Percentiles rank a stretch among this genome's conserved stretches.
These are phyloP conservation scores for Clarireedia homoeocarpa DNA, from an alignment of 2,329 filamentous ascomycete genomes.

Conservation along the genomic window DNA sequence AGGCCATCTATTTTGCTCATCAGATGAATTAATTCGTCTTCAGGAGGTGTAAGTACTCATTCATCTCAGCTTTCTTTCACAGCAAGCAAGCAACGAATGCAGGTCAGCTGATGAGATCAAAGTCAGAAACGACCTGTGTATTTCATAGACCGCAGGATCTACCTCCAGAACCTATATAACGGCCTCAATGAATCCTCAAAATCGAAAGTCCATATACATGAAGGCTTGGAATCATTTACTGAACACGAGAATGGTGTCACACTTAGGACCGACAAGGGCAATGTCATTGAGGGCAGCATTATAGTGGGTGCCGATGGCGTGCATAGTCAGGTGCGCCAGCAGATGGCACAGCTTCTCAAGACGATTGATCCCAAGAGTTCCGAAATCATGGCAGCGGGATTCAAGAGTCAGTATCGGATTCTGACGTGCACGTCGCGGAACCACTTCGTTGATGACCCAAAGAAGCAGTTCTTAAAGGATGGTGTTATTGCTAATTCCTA, in stretches of 20 bases:
- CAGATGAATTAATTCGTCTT: constrained; percentile 3
- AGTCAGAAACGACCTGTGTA: constrained; percentile 1
- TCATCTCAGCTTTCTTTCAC: neutral
- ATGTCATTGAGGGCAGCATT: constrained; percentile 10
- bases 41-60: neutral
- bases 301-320: constrained; percentile 24
- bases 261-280: neutral
- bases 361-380: neutral
- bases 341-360: constrained; percentile 20
- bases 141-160: neutral
- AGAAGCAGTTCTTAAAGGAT: neutral
- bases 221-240: neutral
- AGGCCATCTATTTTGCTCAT: neutral
- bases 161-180: constrained; percentile 1
- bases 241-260: constrained; percentile 1
- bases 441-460: neutral
- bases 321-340: constrained; percentile 22
- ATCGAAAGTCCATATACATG: neutral
- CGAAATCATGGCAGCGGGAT: constrained; percentile 3
- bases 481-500: neutral
- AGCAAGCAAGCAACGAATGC: neutral
- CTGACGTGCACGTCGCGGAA: neutral
- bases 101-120: neutral
- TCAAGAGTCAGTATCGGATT: neutral
- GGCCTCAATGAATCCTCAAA: neutral